Evolutionary conservation across 106 monocot genomes (phyloP).

Genomic region (Allium fistulosum): DNA sequence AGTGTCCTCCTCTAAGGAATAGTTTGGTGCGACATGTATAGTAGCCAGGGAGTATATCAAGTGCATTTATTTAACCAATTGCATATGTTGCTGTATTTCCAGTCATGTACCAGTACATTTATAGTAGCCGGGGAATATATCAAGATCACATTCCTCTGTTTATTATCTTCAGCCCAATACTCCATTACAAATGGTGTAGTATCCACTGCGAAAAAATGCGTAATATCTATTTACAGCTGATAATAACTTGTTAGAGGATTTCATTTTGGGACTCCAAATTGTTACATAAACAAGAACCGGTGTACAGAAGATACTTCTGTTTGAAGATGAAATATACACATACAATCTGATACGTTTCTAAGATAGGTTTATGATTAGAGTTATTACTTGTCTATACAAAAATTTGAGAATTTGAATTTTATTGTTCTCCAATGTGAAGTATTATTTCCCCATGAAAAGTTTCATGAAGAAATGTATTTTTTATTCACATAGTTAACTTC

Average conservation of each 20-base stretch:
- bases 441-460: no score
- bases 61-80: not conserved
- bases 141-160: conserved; percentile 35
- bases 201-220: conserved; percentile 57
- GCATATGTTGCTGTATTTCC: conserved; percentile 2
- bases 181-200: conserved; percentile 37
- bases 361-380: no score
- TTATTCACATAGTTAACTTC: no score
- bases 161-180: conserved; percentile 34
- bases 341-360: no score
- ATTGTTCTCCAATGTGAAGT: no score
- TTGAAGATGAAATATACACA: no score
- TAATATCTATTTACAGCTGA: not conserved
- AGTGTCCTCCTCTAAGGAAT: not conserved
- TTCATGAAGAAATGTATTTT: no score
- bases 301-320: not conserved
- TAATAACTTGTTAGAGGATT: not conserved
- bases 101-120: no score
- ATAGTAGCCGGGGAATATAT: no score
- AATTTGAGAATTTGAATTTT: no score
- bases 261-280: not conserved
- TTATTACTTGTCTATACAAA: no score
- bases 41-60: not conserved
- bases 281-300: not conserved
- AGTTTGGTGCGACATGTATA: not conserved